Conservation (phyloP, 164 flowering plant genomes). For the Vitis vinifera region ASM3070453v1 NC_081805.1:5968501-5969000, state of each 20-base stretch:
- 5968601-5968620: slow-evolving; percentile 27
- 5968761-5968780: too few species aligned
- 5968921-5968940: too few species aligned
- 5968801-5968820: too few species aligned
- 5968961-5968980: too few species aligned
- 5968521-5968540: slow-evolving; percentile 68
- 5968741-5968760: neutral
- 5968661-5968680: neutral
- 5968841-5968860: too few species aligned
- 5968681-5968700: neutral
- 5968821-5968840: too few species aligned
- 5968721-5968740: slow-evolving; percentile 3
- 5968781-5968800: too few species aligned
- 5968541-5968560: slow-evolving; percentile 41
- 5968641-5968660: slow-evolving; percentile 1
- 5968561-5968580: neutral
- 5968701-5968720: neutral
- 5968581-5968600: slow-evolving; percentile 3
- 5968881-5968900: too few species aligned
- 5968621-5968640: slow-evolving; percentile 24
- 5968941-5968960: too few species aligned
- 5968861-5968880: too few species aligned
- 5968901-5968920: too few species aligned
- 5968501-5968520: slow-evolving; percentile 33
- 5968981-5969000: too few species aligned